Evolutionary conservation across 495 filamentous ascomycete genomes (phyloP), one percentile per base, ranked within the genome.

Genomic region (Mytilinidion resinicola): DNA sequence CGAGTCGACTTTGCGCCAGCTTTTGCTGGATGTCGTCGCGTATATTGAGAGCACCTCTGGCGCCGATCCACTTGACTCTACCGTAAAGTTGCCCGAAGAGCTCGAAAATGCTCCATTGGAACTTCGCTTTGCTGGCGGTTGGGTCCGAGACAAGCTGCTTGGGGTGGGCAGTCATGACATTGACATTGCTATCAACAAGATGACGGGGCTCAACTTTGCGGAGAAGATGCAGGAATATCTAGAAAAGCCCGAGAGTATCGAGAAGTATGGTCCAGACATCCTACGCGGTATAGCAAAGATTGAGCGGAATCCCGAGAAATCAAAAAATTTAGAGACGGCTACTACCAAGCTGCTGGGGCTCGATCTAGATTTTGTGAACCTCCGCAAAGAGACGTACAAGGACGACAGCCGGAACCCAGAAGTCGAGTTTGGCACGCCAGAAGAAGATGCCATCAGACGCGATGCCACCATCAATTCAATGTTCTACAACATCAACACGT

Each of bases 61-160:
- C 1, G 8, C 47, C 21, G 51, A 48, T 14, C 8, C 53, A 5
- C 25, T 37, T 12, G 51, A 59, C n/a, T 11, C 56, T 33, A 57
- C 49, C 30, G 54, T 68, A 12, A 53, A 39, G 10, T 67, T 80
- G 14, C 75, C 79, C n/a, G 71, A 76, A 9, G 65, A 73, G 19
- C 64, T 76, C n/a, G 59, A 55, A 14, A 68, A 65, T 17, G 53
- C 64, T 20, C 66, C 68, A 33, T 44, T 73, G 21, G 75, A 84
- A 4, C 77, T 99, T 15, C 87, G 93, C 11, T 96, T 92, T 73
- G 91, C 95, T 11, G 93, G 93, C 41, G 93, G 93, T n/a, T 99
- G 93, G 93, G 95, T 99, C 30, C 85, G 93, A 39, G 93, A 99
- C 77, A 97, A 96, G 77, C 80, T 99, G 9, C 79, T 99, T 1